A percentile compares a stretch with the other conserved stretches of the same genome.
These are phyloP conservation scores for Chaetomium fimeti DNA, from an alignment of 495 filamentous ascomycete genomes.

Conservation along the genomic window DNA sequence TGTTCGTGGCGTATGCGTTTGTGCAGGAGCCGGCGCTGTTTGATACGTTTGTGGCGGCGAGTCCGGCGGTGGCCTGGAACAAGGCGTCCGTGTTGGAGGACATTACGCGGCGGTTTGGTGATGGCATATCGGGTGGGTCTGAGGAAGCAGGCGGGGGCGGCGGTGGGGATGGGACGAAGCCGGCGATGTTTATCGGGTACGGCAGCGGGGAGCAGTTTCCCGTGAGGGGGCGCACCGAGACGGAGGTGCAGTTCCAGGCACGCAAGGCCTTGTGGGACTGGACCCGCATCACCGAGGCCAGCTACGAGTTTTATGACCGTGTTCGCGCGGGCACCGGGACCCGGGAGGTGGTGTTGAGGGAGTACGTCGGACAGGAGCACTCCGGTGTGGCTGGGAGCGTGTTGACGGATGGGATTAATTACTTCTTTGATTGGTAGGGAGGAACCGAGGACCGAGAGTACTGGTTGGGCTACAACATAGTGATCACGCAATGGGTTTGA, in stretches of 20 bases:
- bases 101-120: background rate
- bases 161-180: background rate
- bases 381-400: background rate
- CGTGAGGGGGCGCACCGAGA: background rate
- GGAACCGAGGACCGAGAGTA: too few relatives aligned
- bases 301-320: background rate
- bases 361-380: background rate
- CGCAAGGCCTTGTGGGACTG: background rate
- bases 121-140: background rate
- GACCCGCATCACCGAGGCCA: background rate
- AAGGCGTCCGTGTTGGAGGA: background rate
- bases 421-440: background rate
- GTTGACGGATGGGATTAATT: background rate
- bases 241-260: background rate
- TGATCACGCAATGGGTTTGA: background rate
- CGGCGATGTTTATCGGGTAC: background rate
- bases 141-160: background rate
- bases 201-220: background rate
- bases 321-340: background rate
- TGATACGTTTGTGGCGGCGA: background rate
- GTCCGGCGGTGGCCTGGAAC: background rate
- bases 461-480: too few relatives aligned
- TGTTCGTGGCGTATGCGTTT: background rate
- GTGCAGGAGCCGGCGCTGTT: background rate
- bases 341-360: background rate